Evolutionary conservation across 192 early-diverging fungal genomes (phyloP).

Genomic region (Irineochytrium annulatum): DNA sequence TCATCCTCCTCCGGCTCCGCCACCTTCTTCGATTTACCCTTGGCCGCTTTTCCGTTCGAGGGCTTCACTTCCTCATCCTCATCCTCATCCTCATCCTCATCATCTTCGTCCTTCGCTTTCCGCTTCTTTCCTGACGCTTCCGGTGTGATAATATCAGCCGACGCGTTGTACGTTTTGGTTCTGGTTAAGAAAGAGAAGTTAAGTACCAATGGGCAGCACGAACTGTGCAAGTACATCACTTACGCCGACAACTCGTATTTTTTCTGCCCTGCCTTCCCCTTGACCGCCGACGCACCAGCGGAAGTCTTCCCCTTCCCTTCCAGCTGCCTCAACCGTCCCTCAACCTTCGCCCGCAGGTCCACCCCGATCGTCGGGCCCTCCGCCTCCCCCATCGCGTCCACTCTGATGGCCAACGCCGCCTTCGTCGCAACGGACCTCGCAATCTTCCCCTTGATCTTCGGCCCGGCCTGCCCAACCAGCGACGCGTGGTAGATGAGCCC

Average conservation of each 20-base stretch:
- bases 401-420: slow-evolving; percentile 80
- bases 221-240: background rate
- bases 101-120: slow-evolving; percentile 37
- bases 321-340: slow-evolving; percentile 81
- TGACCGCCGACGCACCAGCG: slow-evolving; percentile 58
- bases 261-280: slow-evolving; percentile 60
- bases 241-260: slow-evolving; percentile 55
- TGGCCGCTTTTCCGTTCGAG: slow-evolving; percentile 50
- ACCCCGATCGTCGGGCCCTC: slow-evolving; percentile 75
- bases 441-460: slow-evolving; percentile 98
- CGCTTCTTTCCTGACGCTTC: slow-evolving; percentile 31
- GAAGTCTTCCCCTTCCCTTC: slow-evolving; percentile 68
- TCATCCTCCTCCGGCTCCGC: slow-evolving; percentile 41
- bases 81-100: slow-evolving; percentile 43
- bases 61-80: slow-evolving; percentile 33
- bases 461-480: slow-evolving; percentile 88
- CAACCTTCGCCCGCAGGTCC: slow-evolving; percentile 80
- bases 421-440: slow-evolving; percentile 92
- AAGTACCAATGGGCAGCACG: background rate
- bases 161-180: slow-evolving; percentile 40
- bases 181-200: background rate
- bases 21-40: slow-evolving; percentile 51
- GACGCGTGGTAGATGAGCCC: slow-evolving; percentile 96
- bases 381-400: slow-evolving; percentile 77
- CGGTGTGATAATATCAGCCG: slow-evolving; percentile 38